Conservation (phyloP, 495 filamentous ascomycete species). For the Penicillium daleae region DNA sequence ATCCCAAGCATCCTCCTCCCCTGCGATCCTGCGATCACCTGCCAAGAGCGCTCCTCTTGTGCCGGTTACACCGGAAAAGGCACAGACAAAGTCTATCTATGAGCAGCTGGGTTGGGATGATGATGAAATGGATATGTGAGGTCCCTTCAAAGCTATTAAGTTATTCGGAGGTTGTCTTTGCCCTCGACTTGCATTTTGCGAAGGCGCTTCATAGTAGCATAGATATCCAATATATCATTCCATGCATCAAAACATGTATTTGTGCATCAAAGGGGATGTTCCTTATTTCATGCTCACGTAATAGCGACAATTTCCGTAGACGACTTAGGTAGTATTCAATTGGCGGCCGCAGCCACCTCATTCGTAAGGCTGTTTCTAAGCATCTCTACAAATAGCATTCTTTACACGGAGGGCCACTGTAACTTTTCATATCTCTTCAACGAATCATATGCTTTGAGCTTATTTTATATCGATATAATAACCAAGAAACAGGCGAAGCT, state of each 20-base stretch:
- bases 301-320: neutral
- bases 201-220: neutral
- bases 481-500: too few relatives aligned
- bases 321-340: neutral
- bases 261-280: neutral
- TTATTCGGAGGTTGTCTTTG: neutral
- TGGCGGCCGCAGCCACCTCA: neutral
- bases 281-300: neutral
- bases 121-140: conserved; percentile 55
- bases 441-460: too few relatives aligned
- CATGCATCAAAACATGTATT: neutral
- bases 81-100: conserved; percentile 60
- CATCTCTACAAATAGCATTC: neutral
- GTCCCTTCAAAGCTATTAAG: neutral
- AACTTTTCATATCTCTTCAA: too few relatives aligned
- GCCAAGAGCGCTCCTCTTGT: conserved; percentile 31
- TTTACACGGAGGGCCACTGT: too few relatives aligned
- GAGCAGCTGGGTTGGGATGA: conserved; percentile 79
- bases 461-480: too few relatives aligned
- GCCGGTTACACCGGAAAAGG: conserved; percentile 49
- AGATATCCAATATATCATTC: neutral
- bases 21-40: conserved; percentile 27
- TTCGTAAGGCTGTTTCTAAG: neutral
- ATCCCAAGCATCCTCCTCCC: conserved; percentile 19
- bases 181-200: neutral